Evolutionary conservation across 768 basidiomycete species (phyloP).

Genomic region (Amanita molliuscula): DNA sequence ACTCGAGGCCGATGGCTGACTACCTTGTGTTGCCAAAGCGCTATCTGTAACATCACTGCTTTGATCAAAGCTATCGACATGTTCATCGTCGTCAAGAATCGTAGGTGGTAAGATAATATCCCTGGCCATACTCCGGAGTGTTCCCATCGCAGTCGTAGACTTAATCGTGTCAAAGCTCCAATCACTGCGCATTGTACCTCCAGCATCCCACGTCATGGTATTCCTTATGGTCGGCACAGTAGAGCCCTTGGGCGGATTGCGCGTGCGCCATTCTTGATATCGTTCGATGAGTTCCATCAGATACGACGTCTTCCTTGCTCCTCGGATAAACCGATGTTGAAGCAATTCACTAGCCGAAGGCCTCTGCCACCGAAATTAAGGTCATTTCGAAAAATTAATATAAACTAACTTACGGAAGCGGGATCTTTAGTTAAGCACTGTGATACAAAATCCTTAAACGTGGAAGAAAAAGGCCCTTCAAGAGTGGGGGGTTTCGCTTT

Average conservation of each 20-base stretch:
- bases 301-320: conserved; percentile 72
- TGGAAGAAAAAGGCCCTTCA: conserved; percentile 73
- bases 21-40: conserved; percentile 53
- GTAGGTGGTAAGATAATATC: conserved; percentile 43
- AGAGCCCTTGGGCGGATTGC: conserved; percentile 45
- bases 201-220: conserved; percentile 56
- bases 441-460: conserved; percentile 90
- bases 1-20: conserved; percentile 31
- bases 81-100: conserved; percentile 50
- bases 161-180: conserved; percentile 94
- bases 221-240: conserved; percentile 47
- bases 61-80: conserved; percentile 36
- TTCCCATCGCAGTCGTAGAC: conserved; percentile 64
- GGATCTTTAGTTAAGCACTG: conserved; percentile 93
- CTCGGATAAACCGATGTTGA: conserved; percentile 86
- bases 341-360: conserved; percentile 88
- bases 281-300: conserved; percentile 85
- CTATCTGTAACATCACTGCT: conserved; percentile 45
- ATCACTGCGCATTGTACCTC: conserved; percentile 75
- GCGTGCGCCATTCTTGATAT: conserved; percentile 64
- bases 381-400: conserved; percentile 5
- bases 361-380: conserved; percentile 37
- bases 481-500: conserved; percentile 90
- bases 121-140: conserved; percentile 61
- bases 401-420: conserved; percentile 39